Conservation (phyloP, 768 basidiomycete genomes). For the Mycena maculata region DNA sequence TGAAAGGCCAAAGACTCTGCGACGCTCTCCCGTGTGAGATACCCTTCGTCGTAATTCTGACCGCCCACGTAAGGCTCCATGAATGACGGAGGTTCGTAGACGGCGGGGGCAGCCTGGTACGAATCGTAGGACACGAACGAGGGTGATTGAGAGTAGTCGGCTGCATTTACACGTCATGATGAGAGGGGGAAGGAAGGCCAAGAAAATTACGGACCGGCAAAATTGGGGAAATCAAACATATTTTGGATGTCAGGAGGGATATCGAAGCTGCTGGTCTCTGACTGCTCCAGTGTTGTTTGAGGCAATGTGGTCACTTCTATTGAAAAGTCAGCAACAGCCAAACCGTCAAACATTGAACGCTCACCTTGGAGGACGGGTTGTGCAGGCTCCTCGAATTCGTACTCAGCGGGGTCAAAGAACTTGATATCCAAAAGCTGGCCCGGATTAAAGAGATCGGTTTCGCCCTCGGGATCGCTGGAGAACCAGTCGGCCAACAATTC, state of each 20-base stretch:
- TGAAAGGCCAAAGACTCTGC: constrained; percentile 6
- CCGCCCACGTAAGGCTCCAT: background rate
- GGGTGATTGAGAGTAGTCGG: background rate
- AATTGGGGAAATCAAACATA: constrained; percentile 8
- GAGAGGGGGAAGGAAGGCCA: background rate
- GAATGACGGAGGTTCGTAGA: constrained; percentile 13
- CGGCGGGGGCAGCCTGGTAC: background rate
- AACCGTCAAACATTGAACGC: background rate
- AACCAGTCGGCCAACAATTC: constrained; percentile 52
- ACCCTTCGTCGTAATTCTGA: background rate
- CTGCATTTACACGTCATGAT: background rate
- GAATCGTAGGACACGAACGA: background rate
- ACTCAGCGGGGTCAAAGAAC: constrained; percentile 42
- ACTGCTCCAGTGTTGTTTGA: background rate
- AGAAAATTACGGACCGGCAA: background rate
- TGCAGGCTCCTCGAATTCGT: constrained; percentile 18
- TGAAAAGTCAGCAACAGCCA: background rate
- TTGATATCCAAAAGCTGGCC: constrained; percentile 46
- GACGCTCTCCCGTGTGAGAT: constrained; percentile 10
- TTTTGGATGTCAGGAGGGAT: background rate
- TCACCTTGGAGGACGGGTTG: constrained; percentile 16
- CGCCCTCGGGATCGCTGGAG: constrained; percentile 39
- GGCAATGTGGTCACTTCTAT: background rate
- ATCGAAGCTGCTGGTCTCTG: constrained; percentile 4
- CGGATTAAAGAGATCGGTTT: constrained; percentile 38